phyloP scores from a whole-genome alignment of 2,329 filamentous ascomycete genomes.

The Neonectria magnoliae region DNA sequence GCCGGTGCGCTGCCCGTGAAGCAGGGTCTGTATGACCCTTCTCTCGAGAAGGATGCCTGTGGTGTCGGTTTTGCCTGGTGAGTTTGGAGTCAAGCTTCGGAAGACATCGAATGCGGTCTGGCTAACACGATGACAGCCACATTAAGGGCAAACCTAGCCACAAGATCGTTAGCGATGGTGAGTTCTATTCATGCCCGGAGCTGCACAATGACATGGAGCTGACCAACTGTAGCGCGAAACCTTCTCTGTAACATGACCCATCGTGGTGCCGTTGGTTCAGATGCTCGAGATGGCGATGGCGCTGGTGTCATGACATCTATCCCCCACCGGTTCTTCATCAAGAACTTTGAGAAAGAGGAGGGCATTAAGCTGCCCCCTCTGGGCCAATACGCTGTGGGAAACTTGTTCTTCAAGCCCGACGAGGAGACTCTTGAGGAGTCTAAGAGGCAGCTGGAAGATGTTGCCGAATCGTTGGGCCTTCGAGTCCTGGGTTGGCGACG shows the following conservation, averaged over 20 bases:
- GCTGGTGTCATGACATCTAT: slow-evolving; percentile 99
- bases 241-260: slow-evolving; percentile 99
- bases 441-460: slow-evolving; percentile 91
- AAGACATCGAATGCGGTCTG: background rate
- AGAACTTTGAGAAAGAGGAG: slow-evolving; percentile 95
- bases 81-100: slow-evolving; percentile 46
- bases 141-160: slow-evolving; percentile 98
- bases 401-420: slow-evolving; percentile 98
- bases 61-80: slow-evolving; percentile 99
- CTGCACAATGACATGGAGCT: background rate
- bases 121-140: slow-evolving; percentile 67
- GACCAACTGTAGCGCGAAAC: slow-evolving; percentile 73
- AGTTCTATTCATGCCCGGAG: slow-evolving; percentile 46
- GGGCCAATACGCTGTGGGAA: slow-evolving; percentile 96
- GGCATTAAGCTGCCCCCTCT: slow-evolving; percentile 85
- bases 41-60: slow-evolving; percentile 97
- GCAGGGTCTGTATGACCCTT: slow-evolving; percentile 98
- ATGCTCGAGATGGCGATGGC: slow-evolving; percentile 97
- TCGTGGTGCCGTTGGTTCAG: slow-evolving; percentile 95
- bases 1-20: slow-evolving; percentile 94
- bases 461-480: slow-evolving; percentile 87
- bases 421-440: slow-evolving; percentile 89
- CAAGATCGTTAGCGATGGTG: slow-evolving; percentile 99
- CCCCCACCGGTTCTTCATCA: slow-evolving; percentile 97
- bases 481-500: slow-evolving; percentile 96